Base-by-base conservation (phyloP, 352 stramenopile genomes). In the Globisporangium heterothallicum region DNA sequence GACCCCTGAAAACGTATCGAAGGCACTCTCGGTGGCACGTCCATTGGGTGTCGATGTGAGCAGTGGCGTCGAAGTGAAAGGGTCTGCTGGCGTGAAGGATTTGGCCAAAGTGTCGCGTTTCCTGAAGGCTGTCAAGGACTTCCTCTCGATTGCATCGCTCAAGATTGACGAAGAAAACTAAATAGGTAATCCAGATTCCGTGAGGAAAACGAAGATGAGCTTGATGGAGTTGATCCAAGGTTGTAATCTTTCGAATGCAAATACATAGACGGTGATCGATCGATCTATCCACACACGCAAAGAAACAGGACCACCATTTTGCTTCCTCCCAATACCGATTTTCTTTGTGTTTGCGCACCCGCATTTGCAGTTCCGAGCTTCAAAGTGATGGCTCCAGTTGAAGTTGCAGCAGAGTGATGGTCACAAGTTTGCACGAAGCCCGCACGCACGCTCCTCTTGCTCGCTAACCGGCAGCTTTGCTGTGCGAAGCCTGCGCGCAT, bases 41-140 rank as follows among this genome's bases (percentile, higher is more conserved):
- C 87, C 94, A 16, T 92, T 96, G 56, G 95, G 95, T 34, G 86
- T 99, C 3, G 97, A 99, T 65, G 95, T 99, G 19, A 97, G 89
- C 57, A 97, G 86, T 52, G 96, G 97, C 8, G 90, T 99, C 2
- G 97, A 99, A 70, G 63, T 87, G 18, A 86, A 81, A 55, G 74
- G 72, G 6, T 75, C 66, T 22, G 67, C 70, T 41, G 78, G 78
- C 24, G 72, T 88, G 12, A 90, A 90, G 64, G 76, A 90, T 36
- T 16, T 83, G 32, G 53, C 60, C 49, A 86, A 88, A 50, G 52
- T 88, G 29, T 41, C 68, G 30, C 36, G 60, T 3, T 90, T 90
- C 58, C 50, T 90, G 29, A 90, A 86, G 61, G 62, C 61, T 0
- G 74, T 84, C 16, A 77, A 82, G 49, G 72, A 86, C 42, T 72